These are phyloP conservation scores for Helianthus tuberosus DNA, from an alignment of 129 eudicot genomes.

Conservation along the genomic window DNA sequence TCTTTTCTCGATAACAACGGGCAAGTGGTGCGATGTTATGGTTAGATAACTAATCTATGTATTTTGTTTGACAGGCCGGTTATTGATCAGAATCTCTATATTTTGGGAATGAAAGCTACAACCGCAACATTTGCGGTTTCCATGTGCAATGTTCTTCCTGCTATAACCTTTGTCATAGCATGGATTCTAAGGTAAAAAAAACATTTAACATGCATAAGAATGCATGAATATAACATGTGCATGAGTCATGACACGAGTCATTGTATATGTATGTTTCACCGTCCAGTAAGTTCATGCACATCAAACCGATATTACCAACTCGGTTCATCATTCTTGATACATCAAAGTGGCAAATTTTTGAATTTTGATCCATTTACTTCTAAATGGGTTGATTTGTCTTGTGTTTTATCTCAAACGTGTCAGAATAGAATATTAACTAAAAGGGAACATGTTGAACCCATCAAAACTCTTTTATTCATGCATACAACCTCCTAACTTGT, in stretches of 20 bases:
- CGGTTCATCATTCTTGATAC: too few species aligned
- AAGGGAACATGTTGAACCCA: background rate
- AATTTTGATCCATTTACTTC: background rate
- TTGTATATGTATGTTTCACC: background rate
- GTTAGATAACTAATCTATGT: constrained; percentile 20
- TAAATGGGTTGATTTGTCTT: background rate
- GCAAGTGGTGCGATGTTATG: background rate
- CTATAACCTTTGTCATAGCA: constrained; percentile 90
- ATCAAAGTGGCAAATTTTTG: too few species aligned
- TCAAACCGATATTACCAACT: constrained; percentile 4
- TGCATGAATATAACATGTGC: background rate
- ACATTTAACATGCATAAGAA: constrained; percentile 8
- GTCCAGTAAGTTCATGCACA: background rate
- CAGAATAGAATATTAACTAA: background rate
- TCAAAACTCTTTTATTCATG: background rate
- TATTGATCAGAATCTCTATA: constrained; percentile 85
- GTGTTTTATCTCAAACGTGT: background rate
- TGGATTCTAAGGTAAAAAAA: constrained; percentile 60
- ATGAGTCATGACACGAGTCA: background rate
- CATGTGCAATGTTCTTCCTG: constrained; percentile 88
- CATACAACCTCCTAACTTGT: background rate
- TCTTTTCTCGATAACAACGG: background rate
- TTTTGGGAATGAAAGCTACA: constrained; percentile 86
- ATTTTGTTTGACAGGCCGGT: constrained; percentile 67
- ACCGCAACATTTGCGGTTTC: constrained; percentile 96